Percentiles rank a stretch among this genome's conserved stretches.
These are phyloP conservation scores for Xanthoconium separans DNA, from an alignment of 1,284 basidiomycete species.

Conservation along the genomic window DNA sequence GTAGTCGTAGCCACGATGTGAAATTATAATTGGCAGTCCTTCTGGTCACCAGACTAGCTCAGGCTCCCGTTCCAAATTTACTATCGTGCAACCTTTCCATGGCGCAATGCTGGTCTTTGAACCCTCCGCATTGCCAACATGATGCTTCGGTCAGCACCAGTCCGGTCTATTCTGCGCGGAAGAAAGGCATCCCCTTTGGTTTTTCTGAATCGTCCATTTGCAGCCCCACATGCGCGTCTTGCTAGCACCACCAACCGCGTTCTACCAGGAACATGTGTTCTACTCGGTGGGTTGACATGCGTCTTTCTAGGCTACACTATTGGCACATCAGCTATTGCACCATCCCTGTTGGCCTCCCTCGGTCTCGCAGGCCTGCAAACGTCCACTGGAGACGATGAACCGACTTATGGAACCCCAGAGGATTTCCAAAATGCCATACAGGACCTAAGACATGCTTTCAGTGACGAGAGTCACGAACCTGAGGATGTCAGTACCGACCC, in stretches of 20 bases:
- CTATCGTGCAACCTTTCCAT: too few species aligned
- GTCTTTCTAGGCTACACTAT: constrained; percentile 26
- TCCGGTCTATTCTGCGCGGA: constrained; percentile 5
- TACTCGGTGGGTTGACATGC: constrained; percentile 27
- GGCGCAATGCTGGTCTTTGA: too few species aligned
- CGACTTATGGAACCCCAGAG: constrained; percentile 43
- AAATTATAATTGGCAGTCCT: too few species aligned
- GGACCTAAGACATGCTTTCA: constrained; percentile 44
- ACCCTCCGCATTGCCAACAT: neutral
- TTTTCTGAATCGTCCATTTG: neutral
- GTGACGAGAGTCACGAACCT: constrained; percentile 8
- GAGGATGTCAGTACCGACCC: constrained; percentile 51
- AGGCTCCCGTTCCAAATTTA: too few species aligned
- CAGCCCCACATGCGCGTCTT: constrained; percentile 3
- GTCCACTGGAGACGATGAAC: constrained; percentile 8
- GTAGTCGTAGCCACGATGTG: too few species aligned
- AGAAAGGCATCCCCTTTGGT: neutral
- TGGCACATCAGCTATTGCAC: constrained; percentile 9
- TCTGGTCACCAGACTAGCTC: neutral
- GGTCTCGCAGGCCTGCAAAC: neutral
- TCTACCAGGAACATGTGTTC: constrained; percentile 4
- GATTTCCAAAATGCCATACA: constrained; percentile 54
- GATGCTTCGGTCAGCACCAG: constrained; percentile 17
- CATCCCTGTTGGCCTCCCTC: constrained; percentile 8
- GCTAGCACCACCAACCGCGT: constrained; percentile 12